Evolutionary conservation across 768 basidiomycete species (phyloP).

Genomic region (Pholiota molesta): DNA sequence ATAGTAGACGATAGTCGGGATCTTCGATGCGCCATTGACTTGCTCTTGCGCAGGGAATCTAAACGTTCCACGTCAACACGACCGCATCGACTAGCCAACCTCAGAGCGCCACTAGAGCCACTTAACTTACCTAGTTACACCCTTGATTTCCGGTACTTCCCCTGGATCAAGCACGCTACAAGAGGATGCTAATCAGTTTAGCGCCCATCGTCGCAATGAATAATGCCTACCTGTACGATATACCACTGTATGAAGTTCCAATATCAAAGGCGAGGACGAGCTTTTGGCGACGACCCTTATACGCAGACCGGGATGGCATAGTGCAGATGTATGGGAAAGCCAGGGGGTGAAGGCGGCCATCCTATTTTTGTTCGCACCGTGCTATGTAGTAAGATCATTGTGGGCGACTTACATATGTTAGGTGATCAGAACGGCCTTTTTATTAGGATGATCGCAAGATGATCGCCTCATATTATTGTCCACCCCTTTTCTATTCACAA

Average conservation of each 20-base stretch:
- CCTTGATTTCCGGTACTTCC: slow-evolving; percentile 40
- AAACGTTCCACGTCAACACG: too few relatives aligned
- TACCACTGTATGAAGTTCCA: slow-evolving; percentile 46
- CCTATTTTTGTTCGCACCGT: too few relatives aligned
- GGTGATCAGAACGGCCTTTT: too few relatives aligned
- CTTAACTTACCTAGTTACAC: slow-evolving; percentile 46
- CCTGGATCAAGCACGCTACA: slow-evolving; percentile 43
- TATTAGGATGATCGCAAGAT: too few relatives aligned
- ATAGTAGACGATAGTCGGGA: slow-evolving; percentile 46
- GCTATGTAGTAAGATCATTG: too few relatives aligned
- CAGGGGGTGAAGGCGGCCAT: neutral
- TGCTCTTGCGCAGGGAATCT: slow-evolving; percentile 55
- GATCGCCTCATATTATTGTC: too few relatives aligned
- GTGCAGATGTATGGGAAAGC: neutral
- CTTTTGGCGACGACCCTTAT: slow-evolving; percentile 37
- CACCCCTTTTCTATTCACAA: too few relatives aligned
- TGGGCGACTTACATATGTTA: too few relatives aligned
- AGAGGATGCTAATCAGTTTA: neutral
- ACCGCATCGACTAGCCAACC: neutral
- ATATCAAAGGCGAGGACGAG: slow-evolving; percentile 46
- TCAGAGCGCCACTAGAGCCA: too few relatives aligned
- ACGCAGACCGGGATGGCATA: slow-evolving; percentile 34
- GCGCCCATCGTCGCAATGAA: neutral
- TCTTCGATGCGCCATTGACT: slow-evolving; percentile 48
- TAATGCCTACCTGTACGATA: slow-evolving; percentile 29